Evolutionary conservation across 1,284 basidiomycete genomes (phyloP), one percentile per base, ranked within the genome.

Genomic region (Sporisorium scitamineum): DNA sequence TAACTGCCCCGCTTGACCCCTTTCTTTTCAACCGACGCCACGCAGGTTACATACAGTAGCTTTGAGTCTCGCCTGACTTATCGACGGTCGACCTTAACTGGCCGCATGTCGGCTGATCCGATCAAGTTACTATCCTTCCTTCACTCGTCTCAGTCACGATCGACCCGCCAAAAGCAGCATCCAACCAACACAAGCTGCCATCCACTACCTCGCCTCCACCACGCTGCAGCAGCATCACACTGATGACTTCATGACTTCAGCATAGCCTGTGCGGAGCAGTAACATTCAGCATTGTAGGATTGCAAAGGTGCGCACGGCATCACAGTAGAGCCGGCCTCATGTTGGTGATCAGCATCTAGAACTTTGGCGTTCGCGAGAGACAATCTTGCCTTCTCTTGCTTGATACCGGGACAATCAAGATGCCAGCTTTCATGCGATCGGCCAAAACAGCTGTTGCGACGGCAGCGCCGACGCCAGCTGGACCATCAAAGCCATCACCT

Each of bases 351-450:
- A 53, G 18, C 34, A 27, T 26, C 13, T 52, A 52, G 50, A 27
- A 13, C 14, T 45, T 9, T 3, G 34, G 44, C 22, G 37, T 27
- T 3, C n/a, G 20, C 16, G 14, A 39, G 24, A 16, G 22, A 24
- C 16, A 27, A 27, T 0, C n/a, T 20, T 24, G 31, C 10, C n/a
- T 11, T 20, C 10, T 27, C 39, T 22, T 22, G n/a, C 22, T 27
- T 45, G 20, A 8, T 24, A 3, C 20, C 13, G 10, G 4, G 20
- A 8, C 31, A 60, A 0, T 20, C 44, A 58, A 0, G 9, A 65
- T 65, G 68, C 61, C 61, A 31, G 61, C 58, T 2, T 64, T 70
- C 54, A 48, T 48, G 1, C 37, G 68, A 14, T 63, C 67, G 3
- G 20, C 68, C 41, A 70, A 64, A 44, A 10, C 59, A 32, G 54